Conservation (phyloP, 2,329 filamentous ascomycete species). For the Colletotrichum sp. region DNA sequence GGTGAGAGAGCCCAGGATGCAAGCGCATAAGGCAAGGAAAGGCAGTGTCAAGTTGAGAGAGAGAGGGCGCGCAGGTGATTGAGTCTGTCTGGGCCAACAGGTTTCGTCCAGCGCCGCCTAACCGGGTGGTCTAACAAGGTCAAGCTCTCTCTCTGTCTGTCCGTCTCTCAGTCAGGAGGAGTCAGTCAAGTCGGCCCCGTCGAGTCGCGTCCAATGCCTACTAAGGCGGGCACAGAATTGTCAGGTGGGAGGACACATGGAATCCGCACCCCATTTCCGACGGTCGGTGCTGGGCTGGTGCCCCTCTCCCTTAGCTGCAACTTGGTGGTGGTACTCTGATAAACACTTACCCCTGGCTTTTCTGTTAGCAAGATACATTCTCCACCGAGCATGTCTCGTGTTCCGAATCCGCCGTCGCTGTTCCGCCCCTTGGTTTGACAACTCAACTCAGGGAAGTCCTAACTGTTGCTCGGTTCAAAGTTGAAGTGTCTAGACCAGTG, state of each 20-base stretch:
- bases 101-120: background rate
- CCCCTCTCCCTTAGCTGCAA: slow-evolving; percentile 6
- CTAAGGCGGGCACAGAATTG: background rate
- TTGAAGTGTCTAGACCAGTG: background rate
- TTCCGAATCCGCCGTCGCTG: background rate
- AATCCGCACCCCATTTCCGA: background rate
- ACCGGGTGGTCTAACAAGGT: background rate
- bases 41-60: background rate
- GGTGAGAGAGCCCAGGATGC: background rate
- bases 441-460: background rate
- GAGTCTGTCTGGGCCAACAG: background rate
- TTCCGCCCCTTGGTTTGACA: background rate
- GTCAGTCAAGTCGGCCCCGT: background rate
- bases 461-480: background rate
- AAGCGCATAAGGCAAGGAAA: background rate
- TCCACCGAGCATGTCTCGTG: background rate
- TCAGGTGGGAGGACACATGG: background rate
- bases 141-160: background rate
- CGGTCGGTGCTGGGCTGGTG: background rate
- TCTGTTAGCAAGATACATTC: background rate
- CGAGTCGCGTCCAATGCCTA: background rate
- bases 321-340: background rate
- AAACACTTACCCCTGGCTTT: background rate
- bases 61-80: background rate
- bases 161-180: background rate